Base-by-base conservation (phyloP, 768 basidiomycete genomes). In the Psilocybe cyanescens region DNA sequence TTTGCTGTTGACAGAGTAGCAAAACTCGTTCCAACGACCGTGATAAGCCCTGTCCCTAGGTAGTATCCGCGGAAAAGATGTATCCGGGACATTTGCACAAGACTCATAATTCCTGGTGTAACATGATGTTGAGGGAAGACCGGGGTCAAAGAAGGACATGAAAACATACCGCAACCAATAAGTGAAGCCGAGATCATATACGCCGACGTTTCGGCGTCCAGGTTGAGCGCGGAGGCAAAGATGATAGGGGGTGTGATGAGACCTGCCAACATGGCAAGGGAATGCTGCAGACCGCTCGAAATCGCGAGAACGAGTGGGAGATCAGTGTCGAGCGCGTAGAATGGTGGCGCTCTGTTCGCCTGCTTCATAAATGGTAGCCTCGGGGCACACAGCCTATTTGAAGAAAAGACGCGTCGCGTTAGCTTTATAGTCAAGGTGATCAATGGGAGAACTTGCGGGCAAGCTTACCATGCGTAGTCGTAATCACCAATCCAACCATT, bases 171-270 rank as follows among this genome's bases (percentile, higher is more conserved):
- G 67, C 86, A 90, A n/a, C 87, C 85, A 67, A 93, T 93, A 54
- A 94, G 78, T 1, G 88, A 89, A 0, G 92, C 86, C 7, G 91
- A 92, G 65, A 94, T 85, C 87, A 94, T 85, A 69, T 94, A 95
- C 0, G 89, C 78, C 9, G 87, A 87, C 1, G 81, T 86, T 29
- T 73, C 73, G 2, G 80, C 68, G 52, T 90, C 86, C 17, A 93
- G 75, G 60, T 75, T 85, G 39, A 94, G 74, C 3, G 85, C 71
- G 55, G 82, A 84, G 1, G 90, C 85, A 66, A 94, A 88, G 60
- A 92, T 90, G 67, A 93, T 93, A 0, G 93, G 92, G 92, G 92
- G 93, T 0, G 90, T 91, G 67, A 94, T 92, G 46, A 92, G 78
- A 2, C 90, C 91, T 1, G 90, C 91, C 14, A 92, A 81, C 92